Evolutionary conservation across 441 rosid species (phyloP).

Genomic region (Kokia cookei): DNA sequence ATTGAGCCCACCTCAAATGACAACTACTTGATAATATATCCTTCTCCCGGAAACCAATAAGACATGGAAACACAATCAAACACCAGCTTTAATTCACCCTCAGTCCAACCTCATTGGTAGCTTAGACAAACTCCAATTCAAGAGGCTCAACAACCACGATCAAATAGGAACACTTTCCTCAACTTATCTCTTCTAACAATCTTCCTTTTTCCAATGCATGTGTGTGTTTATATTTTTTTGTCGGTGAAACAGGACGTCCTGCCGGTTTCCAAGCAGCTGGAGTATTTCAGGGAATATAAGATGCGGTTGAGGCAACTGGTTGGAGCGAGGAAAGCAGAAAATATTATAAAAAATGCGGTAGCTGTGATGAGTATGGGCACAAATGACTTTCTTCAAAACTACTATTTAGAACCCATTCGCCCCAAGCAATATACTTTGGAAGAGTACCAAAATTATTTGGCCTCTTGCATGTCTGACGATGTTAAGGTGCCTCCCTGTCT

Average conservation of each 20-base stretch:
- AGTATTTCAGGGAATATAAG: slow-evolving; percentile 63
- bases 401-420: slow-evolving; percentile 60
- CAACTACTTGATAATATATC: too few species aligned
- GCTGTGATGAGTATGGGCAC: slow-evolving; percentile 71
- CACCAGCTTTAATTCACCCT: too few species aligned
- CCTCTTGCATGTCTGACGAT: slow-evolving; percentile 39
- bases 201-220: too few species aligned
- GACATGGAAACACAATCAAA: too few species aligned
- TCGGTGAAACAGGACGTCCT: slow-evolving; percentile 47
- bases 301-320: slow-evolving; percentile 42
- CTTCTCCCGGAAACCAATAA: too few species aligned
- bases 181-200: too few species aligned
- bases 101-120: too few species aligned
- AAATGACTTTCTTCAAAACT: slow-evolving; percentile 79
- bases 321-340: slow-evolving; percentile 44
- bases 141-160: too few species aligned
- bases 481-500: slow-evolving; percentile 39
- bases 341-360: slow-evolving; percentile 37
- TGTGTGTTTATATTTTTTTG: background rate
- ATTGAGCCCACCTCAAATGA: too few species aligned
- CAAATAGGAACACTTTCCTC: too few species aligned
- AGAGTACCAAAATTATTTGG: slow-evolving; percentile 46
- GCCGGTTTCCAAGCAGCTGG: slow-evolving; percentile 49
- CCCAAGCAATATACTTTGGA: slow-evolving; percentile 44
- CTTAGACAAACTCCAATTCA: too few species aligned